phyloP scores from a whole-genome alignment of 345 rosid genomes.

The Populus simonii region DNA sequence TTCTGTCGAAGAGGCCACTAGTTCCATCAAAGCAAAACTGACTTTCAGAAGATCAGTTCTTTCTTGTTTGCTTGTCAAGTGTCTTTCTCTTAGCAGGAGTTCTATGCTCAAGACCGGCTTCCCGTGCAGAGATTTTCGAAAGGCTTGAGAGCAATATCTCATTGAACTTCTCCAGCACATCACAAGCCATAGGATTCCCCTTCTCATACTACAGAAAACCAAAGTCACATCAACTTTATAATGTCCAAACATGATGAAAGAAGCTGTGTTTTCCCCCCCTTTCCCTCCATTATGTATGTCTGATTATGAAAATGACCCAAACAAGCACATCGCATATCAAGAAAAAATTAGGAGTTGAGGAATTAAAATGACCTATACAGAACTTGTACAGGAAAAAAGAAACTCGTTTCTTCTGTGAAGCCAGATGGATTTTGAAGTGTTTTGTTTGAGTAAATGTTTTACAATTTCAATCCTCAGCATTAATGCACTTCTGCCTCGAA shows the following conservation, averaged over 20 bases:
- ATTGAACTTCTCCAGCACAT: constrained; percentile 16
- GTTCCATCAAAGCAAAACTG: neutral
- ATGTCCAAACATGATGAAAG: neutral
- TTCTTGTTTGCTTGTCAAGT: neutral
- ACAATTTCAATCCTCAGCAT: no score
- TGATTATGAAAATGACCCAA: neutral
- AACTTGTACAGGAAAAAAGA: neutral
- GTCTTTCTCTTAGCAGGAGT: constrained; percentile 11
- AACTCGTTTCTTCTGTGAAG: neutral
- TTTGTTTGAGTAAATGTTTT: neutral
- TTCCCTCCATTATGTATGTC: neutral
- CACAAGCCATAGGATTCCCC: neutral
- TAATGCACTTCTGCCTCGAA: no score
- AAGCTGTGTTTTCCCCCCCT: neutral
- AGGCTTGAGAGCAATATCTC: constrained; percentile 1
- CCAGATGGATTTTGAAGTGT: neutral
- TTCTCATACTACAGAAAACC: constrained; percentile 11
- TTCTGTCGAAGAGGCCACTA: neutral
- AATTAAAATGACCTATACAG: neutral
- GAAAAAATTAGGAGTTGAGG: neutral
- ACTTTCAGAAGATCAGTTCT: neutral
- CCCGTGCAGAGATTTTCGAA: neutral
- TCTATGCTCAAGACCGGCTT: neutral
- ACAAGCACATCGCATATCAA: neutral
- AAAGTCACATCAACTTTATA: neutral